phyloP scores from a whole-genome alignment of 179 eudicot genomes.

The Gypsophila paniculata region DNA sequence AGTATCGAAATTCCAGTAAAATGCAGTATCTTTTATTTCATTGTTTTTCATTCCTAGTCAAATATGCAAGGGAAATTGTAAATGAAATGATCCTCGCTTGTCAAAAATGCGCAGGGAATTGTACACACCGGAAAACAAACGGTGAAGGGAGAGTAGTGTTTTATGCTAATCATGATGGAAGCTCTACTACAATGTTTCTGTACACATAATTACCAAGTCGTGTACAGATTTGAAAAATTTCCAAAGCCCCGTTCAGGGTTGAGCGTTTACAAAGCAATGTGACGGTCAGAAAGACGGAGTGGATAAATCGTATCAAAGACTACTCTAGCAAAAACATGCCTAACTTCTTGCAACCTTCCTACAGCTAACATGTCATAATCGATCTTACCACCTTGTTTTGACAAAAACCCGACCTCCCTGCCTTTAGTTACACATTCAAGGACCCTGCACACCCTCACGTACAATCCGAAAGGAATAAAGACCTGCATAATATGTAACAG shows the following conservation, averaged over 20 bases:
- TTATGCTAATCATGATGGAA: not conserved
- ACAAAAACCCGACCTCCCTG: slow-evolving; percentile 36
- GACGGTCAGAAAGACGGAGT: slow-evolving; percentile 16
- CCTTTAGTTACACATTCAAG: slow-evolving; percentile 53
- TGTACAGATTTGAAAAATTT: not conserved
- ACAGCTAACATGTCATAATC: slow-evolving; percentile 49
- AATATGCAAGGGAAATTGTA: no score
- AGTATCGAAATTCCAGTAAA: not conserved
- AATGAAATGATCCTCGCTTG: no score
- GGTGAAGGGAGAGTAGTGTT: not conserved
- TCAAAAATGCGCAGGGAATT: no score
- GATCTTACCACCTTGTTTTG: slow-evolving; percentile 57
- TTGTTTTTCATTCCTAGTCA: no score
- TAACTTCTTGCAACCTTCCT: slow-evolving; percentile 52
- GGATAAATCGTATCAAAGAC: slow-evolving; percentile 74
- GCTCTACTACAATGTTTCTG: not conserved
- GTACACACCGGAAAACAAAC: no score
- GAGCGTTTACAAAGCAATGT: slow-evolving; percentile 8
- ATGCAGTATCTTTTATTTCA: not conserved
- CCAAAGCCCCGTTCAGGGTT: not conserved
- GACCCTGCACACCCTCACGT: slow-evolving; percentile 43
- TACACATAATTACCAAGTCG: not conserved
- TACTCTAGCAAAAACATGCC: slow-evolving; percentile 67
- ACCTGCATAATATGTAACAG: slow-evolving; percentile 45
- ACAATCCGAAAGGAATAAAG: slow-evolving; percentile 49